phyloP scores from a whole-genome alignment of 73 alveolate species.

The Stentor roeselii region DNA sequence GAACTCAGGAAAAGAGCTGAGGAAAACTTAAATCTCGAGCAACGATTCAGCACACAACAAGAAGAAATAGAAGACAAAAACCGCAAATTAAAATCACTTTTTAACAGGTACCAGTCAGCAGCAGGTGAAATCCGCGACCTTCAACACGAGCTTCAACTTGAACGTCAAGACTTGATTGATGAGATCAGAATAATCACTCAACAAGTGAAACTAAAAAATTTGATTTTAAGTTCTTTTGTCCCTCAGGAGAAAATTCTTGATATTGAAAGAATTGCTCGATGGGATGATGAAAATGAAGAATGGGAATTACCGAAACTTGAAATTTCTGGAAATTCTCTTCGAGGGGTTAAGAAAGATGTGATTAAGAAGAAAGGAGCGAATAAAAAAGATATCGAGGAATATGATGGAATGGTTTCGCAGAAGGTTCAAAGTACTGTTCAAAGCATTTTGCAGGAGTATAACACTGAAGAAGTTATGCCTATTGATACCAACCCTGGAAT shows the following conservation, averaged over 20 bases:
- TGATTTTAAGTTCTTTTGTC: slow-evolving; percentile 64
- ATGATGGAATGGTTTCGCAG: slow-evolving; percentile 64
- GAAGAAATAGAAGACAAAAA: slow-evolving; percentile 75
- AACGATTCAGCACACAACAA: slow-evolving; percentile 46
- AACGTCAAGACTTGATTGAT: slow-evolving; percentile 67
- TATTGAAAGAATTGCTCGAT: slow-evolving; percentile 72
- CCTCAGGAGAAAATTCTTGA: slow-evolving; percentile 72
- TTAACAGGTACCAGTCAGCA: slow-evolving; percentile 48
- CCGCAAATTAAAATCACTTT: slow-evolving; percentile 55
- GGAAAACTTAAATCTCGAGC: slow-evolving; percentile 47
- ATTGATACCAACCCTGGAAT: slow-evolving; percentile 58
- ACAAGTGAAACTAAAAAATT: slow-evolving; percentile 64
- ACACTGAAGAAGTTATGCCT: slow-evolving; percentile 39
- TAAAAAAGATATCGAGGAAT: slow-evolving; percentile 66
- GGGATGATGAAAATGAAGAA: slow-evolving; percentile 66
- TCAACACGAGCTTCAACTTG: slow-evolving; percentile 66
- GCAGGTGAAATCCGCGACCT: slow-evolving; percentile 62
- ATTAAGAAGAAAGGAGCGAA: slow-evolving; percentile 44
- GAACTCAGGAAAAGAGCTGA: slow-evolving; percentile 64
- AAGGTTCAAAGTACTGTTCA: slow-evolving; percentile 41
- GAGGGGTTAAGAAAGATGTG: slow-evolving; percentile 52
- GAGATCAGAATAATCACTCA: slow-evolving; percentile 63
- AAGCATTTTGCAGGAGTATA: slow-evolving; percentile 36
- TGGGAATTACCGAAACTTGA: slow-evolving; percentile 76
- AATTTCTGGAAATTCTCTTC: slow-evolving; percentile 65